Evolutionary conservation across 306 rosid species (phyloP), one percentile per base, ranked within the genome.

Genomic region (Medicago arabica): DNA sequence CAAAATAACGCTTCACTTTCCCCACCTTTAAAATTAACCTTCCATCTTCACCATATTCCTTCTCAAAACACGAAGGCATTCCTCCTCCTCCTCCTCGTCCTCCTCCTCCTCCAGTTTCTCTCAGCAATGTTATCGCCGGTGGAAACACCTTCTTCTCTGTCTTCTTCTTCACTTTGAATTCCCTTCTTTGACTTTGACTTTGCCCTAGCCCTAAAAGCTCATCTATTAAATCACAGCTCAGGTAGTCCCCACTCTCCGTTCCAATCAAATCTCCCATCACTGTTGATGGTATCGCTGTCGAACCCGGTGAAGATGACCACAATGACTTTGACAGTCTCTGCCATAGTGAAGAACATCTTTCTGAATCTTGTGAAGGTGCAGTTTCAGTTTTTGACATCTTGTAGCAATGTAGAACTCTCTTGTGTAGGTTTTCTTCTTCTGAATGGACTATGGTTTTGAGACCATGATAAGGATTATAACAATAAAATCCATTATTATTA

Each of bases 161-260:
- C 69, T 0, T 39, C 64, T 55, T 58, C 17, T 28, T 65, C 3
- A 2, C 4, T 10, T 9, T 2, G 4, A 55, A 28, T 0, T 9
- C 5, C 4, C 54, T 16, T 7, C 38, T 7, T 40, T n/a, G 1
- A 14, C 58, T 18, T 41, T 46, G 34, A 18, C 9, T 18, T 51
- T 23, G 4, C 6, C 17, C 5, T 39, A 3, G 11, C 6, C 17
- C 5, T 39, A 3, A 6, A 60, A 13, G 47, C 67, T 46, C 11
- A 4, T 78, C 84, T 2, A 64, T 78, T 0, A 41, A 6, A 2
- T 46, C 70, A 6, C 62, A 17, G 43, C 58, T 63, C 84, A 86
- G 75, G 81, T 43, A 82, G 21, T 88, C 88, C 0, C 93, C 96
- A 13, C 93, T 93, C 70, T 91, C 96, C 1, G 93, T 64, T 15